Conservation (phyloP, 2,329 filamentous ascomycete genomes). For the Colletotrichum sp. region DNA sequence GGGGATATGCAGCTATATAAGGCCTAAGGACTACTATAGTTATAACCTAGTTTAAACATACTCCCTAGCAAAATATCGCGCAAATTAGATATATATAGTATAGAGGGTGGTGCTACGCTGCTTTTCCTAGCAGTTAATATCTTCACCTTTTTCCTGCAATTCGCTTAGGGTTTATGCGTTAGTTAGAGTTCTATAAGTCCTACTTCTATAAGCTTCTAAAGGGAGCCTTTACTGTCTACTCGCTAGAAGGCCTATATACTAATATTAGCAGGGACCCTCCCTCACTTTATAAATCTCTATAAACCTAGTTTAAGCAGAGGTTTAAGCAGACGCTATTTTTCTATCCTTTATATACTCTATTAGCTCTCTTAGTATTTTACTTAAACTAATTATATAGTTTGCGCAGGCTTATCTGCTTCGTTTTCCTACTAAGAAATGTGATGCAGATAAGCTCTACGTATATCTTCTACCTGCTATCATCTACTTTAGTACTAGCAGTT, state of each 20-base stretch:
- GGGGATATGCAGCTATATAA: not conserved
- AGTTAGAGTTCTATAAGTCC: not conserved
- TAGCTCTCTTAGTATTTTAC: not conserved
- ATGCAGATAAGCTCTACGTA: not conserved
- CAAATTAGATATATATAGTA: not conserved
- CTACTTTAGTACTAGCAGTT: not conserved
- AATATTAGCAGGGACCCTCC: not conserved
- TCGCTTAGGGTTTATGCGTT: not conserved
- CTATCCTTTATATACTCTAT: not conserved
- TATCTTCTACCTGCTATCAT: not conserved
- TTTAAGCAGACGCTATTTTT: not conserved
- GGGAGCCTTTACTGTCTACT: not conserved
- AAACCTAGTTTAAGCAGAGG: not conserved
- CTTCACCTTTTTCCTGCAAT: not conserved
- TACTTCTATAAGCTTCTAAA: not conserved
- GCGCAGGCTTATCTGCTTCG: not conserved
- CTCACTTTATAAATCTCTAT: not conserved
- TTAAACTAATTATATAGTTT: not conserved
- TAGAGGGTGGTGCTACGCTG: not conserved
- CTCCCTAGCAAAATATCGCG: not conserved
- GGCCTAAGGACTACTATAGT: not conserved
- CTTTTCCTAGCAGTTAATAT: not conserved
- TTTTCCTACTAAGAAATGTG: not conserved
- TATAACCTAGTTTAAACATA: not conserved
- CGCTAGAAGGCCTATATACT: not conserved